Evolutionary conservation across 129 eudicot species (phyloP).

Genomic region (Oenanthe sinensis): DNA sequence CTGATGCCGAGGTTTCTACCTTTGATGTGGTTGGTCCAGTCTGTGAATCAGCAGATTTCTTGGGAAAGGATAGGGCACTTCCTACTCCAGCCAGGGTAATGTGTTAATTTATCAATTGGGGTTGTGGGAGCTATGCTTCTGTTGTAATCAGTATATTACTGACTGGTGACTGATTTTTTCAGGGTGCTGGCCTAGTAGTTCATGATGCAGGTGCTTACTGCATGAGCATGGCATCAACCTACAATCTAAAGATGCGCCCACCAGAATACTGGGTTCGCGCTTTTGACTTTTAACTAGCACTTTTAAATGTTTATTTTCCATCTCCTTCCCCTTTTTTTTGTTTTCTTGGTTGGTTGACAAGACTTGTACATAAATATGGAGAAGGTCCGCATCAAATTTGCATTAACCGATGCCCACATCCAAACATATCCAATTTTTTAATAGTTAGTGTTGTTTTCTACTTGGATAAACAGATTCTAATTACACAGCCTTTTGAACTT

Average conservation of each 20-base stretch:
- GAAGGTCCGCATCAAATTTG: neutral
- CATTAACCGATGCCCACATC: neutral
- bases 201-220: slow-evolving; percentile 99
- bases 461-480: neutral
- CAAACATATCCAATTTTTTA: neutral
- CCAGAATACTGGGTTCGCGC: slow-evolving; percentile 86
- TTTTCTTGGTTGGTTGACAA: neutral
- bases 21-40: slow-evolving; percentile 97
- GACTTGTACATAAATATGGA: neutral
- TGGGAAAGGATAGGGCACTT: slow-evolving; percentile 88
- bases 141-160: neutral
- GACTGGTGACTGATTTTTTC: slow-evolving; percentile 4
- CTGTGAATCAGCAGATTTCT: slow-evolving; percentile 90
- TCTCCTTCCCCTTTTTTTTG: neutral
- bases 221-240: slow-evolving; percentile 99
- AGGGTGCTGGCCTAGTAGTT: slow-evolving; percentile 96
- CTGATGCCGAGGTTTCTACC: slow-evolving; percentile 64
- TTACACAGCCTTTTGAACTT: neutral
- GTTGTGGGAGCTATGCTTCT: neutral
- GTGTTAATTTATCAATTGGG: neutral
- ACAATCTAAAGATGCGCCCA: slow-evolving; percentile 99
- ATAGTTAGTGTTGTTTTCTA: neutral
- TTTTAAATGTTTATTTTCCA: neutral
- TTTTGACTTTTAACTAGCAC: neutral
- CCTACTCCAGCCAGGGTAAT: slow-evolving; percentile 76